Evolutionary conservation across 2,329 filamentous ascomycete genomes (phyloP), one percentile per base, ranked within the genome.

Genomic region (Monosporascus ibericus): DNA sequence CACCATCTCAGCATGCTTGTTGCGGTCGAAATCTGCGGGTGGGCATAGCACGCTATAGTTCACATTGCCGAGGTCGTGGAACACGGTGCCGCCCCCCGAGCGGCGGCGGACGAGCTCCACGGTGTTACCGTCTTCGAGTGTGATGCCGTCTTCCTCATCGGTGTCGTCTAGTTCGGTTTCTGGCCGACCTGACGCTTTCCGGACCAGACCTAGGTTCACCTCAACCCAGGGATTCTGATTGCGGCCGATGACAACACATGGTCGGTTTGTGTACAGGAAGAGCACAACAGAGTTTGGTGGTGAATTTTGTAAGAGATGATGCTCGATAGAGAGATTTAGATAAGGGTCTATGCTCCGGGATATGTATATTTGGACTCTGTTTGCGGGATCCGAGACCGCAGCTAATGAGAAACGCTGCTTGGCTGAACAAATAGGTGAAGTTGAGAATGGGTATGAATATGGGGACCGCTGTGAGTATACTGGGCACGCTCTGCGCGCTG

Each of bases 141-240:
- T 54, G 8, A 59, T 60, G 8, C 60, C 49, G 60, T 56, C 49
- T 52, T 48, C 15, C 15, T 37, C 20, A 9, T 42, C 20, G n/a
- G 30, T 27, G 6, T 24, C 17, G 6, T 6, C 38, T 18, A 20
- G 18, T 20, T 40, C 18, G 17, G 6, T 20, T 20, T 18, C 38
- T 44, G 24, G 24, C 4, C 30, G 30, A 14, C 30, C 30, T 9
- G 15, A 7, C 14, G 17, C 42, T 7, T n/a, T 18, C 11, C 42
- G 42, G 14, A 95, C 73, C 1, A 82, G 75, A 39, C 72, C 72
- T 8, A 96, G 78, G 66, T 95, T 89, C 56, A 90, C 85, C 73
- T 99, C 94, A 8, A 90, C 78, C 94, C 92, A 99, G 50, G 94
- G 94, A 68, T 99, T 99, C 74, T 99, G 94, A 69, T 99, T 99